Conservation (phyloP, 2,329 filamentous ascomycete genomes). For the Neofusicoccum ribis region DNA sequence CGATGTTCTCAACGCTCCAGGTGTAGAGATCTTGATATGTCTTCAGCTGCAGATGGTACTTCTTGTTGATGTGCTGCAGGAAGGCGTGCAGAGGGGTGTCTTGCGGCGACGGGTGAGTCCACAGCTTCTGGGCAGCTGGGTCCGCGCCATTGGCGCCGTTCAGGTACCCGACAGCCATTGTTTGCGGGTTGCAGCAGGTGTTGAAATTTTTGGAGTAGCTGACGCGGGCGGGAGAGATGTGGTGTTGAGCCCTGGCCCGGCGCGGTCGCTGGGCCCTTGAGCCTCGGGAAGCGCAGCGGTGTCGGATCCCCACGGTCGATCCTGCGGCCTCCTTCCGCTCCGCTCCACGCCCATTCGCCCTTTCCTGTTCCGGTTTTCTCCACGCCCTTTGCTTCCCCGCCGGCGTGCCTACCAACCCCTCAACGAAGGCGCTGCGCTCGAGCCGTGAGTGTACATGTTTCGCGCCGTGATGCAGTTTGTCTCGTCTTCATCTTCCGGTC, state of each 20-base stretch:
- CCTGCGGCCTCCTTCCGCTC: not conserved
- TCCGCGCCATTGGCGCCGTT: conserved; percentile 12
- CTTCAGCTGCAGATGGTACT: conserved; percentile 62
- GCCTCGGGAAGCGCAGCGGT: conserved; percentile 1
- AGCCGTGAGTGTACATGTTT: too few species aligned
- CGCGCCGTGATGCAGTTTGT: too few species aligned
- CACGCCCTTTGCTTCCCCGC: not conserved
- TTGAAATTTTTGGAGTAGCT: not conserved
- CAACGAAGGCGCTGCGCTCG: too few species aligned
- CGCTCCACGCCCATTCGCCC: not conserved
- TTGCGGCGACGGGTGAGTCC: conserved; percentile 68
- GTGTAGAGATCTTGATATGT: conserved; percentile 75
- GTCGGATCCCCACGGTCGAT: conserved; percentile 8
- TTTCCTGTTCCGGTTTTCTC: not conserved
- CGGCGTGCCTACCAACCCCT: not conserved
- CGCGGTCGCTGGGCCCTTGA: not conserved
- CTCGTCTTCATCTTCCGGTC: too few species aligned
- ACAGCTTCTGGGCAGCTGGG: conserved; percentile 46
- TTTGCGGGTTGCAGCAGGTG: not conserved
- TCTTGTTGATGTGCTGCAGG: conserved; percentile 66
- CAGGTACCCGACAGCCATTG: not conserved
- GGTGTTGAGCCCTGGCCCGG: too few species aligned
- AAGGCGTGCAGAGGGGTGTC: conserved; percentile 73
- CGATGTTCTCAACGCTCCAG: conserved; percentile 79
- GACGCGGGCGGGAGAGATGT: not conserved